Base-by-base conservation (phyloP, 805 yeast genomes). In the Wickerhamomyces alni region DNA sequence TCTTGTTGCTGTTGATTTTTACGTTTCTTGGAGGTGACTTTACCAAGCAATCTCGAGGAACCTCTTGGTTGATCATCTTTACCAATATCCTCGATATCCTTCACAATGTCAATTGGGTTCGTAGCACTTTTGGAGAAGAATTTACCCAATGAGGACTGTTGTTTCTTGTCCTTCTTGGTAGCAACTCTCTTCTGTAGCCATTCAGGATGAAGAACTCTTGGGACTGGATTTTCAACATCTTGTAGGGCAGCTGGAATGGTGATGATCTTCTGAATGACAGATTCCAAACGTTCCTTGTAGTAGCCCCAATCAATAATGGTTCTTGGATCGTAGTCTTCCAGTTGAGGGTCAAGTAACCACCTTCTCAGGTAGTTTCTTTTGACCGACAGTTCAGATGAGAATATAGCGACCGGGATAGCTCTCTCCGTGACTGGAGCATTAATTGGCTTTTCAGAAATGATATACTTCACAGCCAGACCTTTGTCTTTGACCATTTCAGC, bases 241-340 rank as follows among this genome's bases (percentile, higher is more conserved):
- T 93, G 99, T 39, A 91, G 67, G 6, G 97, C 98, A 5, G 99
- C 99, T 2, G 99, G 99, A 49, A 93, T 91, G 0, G 96, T 84
- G 50, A 93, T 86, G 52, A 93, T 87, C 62, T 94, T 93, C 59
- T 89, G 96, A 32, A 94, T 80, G 6, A 89, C 95, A 2, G 96
- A 87, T 0, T 91, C 94, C 27, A 93, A 70, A 53, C 99, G 77
- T 52, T 87, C 96, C 46, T 81, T 72, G 57, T 93, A 93, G 57
- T 93, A 93, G 17, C 67, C 77, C 99, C 99, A 93, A 60, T 93
- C 98, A 44, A 93, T 75, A 38, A 93, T 83, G 16, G 77, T 73
- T 53, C 98, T 72, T 4, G 96, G 95, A 59, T 91, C 97, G 56
- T 87, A 87, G 36, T 80, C 77, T 3, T 78, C 84, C 32, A 91